These are phyloP conservation scores for Penicillium nucicola DNA, from an alignment of 495 filamentous ascomycete species.

Conservation along the genomic window DNA sequence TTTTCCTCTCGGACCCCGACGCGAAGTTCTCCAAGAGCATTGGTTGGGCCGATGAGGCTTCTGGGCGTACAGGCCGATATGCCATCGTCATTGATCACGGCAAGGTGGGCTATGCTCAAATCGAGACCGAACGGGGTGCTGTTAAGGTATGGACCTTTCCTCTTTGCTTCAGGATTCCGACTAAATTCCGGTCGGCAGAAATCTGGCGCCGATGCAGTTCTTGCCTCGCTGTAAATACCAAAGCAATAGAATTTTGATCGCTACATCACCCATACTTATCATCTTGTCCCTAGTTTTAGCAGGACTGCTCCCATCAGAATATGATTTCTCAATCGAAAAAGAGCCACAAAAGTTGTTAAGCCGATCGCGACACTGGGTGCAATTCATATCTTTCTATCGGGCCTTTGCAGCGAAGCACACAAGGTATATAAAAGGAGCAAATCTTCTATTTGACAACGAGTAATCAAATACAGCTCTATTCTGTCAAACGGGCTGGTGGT, in stretches of 20 bases:
- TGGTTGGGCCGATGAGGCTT: slow-evolving; percentile 70
- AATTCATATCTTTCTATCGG: no score
- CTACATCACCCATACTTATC: no score
- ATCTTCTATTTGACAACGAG: not conserved
- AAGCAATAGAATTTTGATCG: not conserved
- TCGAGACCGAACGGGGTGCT: slow-evolving; percentile 66
- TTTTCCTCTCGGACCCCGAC: slow-evolving; percentile 80
- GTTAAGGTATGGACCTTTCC: slow-evolving; percentile 22
- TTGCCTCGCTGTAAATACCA: slow-evolving; percentile 35
- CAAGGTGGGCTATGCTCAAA: slow-evolving; percentile 80
- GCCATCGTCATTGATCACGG: slow-evolving; percentile 86
- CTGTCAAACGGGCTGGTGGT: not conserved
- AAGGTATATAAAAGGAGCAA: not conserved
- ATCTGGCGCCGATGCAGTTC: slow-evolving; percentile 69
- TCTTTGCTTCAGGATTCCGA: not conserved
- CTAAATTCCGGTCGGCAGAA: slow-evolving; percentile 37
- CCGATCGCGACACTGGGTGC: no score
- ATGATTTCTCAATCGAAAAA: no score
- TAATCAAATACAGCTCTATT: not conserved
- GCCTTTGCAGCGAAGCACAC: no score
- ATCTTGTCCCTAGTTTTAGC: no score
- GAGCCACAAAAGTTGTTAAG: no score
- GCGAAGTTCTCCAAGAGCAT: slow-evolving; percentile 71
- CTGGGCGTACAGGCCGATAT: slow-evolving; percentile 70
- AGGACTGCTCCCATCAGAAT: no score